Evolutionary conservation across 768 basidiomycete genomes (phyloP).

Genomic region (Phylloporus arenicola): DNA sequence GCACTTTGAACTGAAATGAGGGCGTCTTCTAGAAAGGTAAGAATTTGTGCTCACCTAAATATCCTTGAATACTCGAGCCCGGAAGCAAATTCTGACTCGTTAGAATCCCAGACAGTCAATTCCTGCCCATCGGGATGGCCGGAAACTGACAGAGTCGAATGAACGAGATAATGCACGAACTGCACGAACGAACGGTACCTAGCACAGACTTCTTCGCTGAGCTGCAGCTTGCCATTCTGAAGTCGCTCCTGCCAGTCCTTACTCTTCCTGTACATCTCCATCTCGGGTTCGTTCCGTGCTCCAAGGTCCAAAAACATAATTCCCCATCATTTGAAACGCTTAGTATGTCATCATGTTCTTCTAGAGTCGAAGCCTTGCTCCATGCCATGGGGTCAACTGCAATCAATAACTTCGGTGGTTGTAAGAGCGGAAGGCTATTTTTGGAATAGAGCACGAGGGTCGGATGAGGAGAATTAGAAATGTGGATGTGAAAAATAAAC

Average conservation of each 20-base stretch:
- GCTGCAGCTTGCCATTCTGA: slow-evolving; percentile 77
- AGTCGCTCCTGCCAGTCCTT: slow-evolving; percentile 58
- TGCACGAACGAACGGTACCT: slow-evolving; percentile 43
- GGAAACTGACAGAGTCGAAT: slow-evolving; percentile 45
- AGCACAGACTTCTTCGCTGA: slow-evolving; percentile 89
- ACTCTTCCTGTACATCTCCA: slow-evolving; percentile 76
- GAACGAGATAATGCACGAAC: not conserved
- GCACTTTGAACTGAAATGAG: slow-evolving; percentile 14
- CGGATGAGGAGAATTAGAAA: slow-evolving; percentile 31
- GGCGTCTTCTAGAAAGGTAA: not conserved
- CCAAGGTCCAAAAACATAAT: slow-evolving; percentile 82
- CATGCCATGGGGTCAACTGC: slow-evolving; percentile 89
- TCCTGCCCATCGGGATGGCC: slow-evolving; percentile 59
- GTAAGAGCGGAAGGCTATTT: slow-evolving; percentile 47
- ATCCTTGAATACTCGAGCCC: slow-evolving; percentile 73
- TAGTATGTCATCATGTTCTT: slow-evolving; percentile 66
- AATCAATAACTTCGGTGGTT: slow-evolving; percentile 49
- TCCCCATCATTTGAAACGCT: slow-evolving; percentile 74
- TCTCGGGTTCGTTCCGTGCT: slow-evolving; percentile 29
- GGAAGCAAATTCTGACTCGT: slow-evolving; percentile 87
- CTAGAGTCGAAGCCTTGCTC: slow-evolving; percentile 45
- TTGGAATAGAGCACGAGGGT: slow-evolving; percentile 44
- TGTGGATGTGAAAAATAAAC: slow-evolving; percentile 53
- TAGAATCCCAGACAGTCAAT: slow-evolving; percentile 94
- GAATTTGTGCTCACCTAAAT: slow-evolving; percentile 44